Evolutionary conservation across 129 eudicot species (phyloP), one percentile per base, ranked within the genome.

Genomic region (Flaveria robusta): DNA sequence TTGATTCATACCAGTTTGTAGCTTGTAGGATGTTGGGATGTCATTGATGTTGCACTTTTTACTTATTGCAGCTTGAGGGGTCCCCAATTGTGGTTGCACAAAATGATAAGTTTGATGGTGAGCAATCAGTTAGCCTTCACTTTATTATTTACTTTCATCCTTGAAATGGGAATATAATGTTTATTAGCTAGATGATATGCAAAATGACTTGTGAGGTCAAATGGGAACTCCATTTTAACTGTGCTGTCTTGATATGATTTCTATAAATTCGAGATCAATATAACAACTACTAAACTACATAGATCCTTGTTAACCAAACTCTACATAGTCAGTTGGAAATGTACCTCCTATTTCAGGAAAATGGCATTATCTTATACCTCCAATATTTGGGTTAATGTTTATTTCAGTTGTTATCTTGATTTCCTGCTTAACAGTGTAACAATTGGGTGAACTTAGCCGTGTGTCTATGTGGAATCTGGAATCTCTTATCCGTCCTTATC

Each of bases 1-100:
- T 5, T 59, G 59, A 6, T 27, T 74, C 13, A 4, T 55, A 42
- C 63, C 20, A 13, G 52, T 29, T 29, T 63, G 22, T 31, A 63
- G 27, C 52, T 20, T 70, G 14, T 66, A 46, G 41, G 9, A 23
- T 75, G 13, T 52, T 71, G 49, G 72, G 73, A 12, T 18, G 34
- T 66, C 49, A 20, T 27, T 79, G 13, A 34, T 64, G 22, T 50
- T 60, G 41, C 45, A n/a, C 22, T 51, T 24, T 68, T 51, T 58
- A 74, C 70, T 56, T 23, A 47, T 80, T 85, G 85, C 86, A 91
- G 92, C 95, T 91, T 60, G 98, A 93, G 80, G 98, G 98, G 11
- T 93, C 98, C 9, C 97, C 97, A 1, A 81, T 90, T 68, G 98
- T 93, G 68, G 98, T 85, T 51, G 98, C 97, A 1, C 98, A 93